These are phyloP conservation scores for Nematocida parisii DNA, from an alignment of 371 early-diverging fungal species.

Conservation along the genomic window DNA sequence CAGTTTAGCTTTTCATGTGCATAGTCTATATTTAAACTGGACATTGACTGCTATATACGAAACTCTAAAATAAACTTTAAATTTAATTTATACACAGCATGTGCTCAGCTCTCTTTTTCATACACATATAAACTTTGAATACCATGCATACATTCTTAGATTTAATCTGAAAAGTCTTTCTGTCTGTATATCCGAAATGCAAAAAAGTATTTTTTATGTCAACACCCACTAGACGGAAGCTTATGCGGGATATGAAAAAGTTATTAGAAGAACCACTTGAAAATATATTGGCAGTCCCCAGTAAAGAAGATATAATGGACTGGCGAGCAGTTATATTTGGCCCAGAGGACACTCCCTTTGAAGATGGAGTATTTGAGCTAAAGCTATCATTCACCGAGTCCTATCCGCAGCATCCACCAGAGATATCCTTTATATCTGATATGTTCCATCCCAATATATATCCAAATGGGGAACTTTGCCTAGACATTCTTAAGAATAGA, in stretches of 20 bases:
- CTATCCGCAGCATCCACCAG: constrained; percentile 96
- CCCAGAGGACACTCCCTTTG: constrained; percentile 91
- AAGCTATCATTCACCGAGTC: constrained; percentile 88
- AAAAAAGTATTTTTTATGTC: constrained; percentile 70
- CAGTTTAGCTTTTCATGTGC: too few relatives aligned
- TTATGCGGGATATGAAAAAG: constrained; percentile 84
- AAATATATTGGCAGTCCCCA: constrained; percentile 67
- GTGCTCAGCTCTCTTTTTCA: too few relatives aligned
- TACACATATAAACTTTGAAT: too few relatives aligned
- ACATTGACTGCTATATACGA: too few relatives aligned
- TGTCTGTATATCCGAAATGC: too few relatives aligned
- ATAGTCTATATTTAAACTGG: too few relatives aligned
- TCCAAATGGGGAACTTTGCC: constrained; percentile 91
- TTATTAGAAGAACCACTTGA: constrained; percentile 80
- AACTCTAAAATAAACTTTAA: too few relatives aligned
- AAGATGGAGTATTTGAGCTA: constrained; percentile 96
- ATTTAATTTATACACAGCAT: too few relatives aligned
- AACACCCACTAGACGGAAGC: constrained; percentile 72
- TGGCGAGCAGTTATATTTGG: constrained; percentile 98
- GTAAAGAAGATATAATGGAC: constrained; percentile 71
- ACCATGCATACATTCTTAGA: too few relatives aligned
- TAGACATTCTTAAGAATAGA: constrained; percentile 93
- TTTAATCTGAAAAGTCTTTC: too few relatives aligned
- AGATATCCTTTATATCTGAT: constrained; percentile 85
- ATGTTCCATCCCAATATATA: constrained; percentile 99